Base-by-base conservation (phyloP, 805 yeast genomes). In the Monosporozyma solicola region DNA sequence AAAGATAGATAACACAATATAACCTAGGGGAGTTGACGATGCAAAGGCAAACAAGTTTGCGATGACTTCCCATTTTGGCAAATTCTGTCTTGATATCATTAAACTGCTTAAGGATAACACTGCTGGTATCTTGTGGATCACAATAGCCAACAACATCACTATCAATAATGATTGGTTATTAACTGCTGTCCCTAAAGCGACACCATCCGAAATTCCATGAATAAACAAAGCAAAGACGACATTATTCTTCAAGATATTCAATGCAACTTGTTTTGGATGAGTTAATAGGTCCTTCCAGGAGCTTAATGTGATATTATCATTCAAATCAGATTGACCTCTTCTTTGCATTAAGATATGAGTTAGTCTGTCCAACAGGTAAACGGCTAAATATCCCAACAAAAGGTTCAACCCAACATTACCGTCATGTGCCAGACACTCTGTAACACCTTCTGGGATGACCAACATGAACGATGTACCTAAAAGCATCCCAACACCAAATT, bases 51-150 rank as follows among this genome's bases (percentile, higher is more conserved):
- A 62, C n/a, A 83, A 59, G 59, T 83, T 85, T 29, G 75, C 64
- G 6, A 74, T 53, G 4, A 78, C 71, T 45, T 72, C 67, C 50
- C 65, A 60, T 37, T 64, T 59, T 11, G 72, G 60, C 3, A 76
- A 56, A 5, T 72, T 71, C 50, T 74, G 75, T 51, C 68, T 70
- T 2, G 79, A 61, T 4, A 66, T 58, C 61, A 83, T 69, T 7
- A 83, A 62, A 15, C 84, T 73, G 11, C 78, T 65, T 45, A 84
- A 68, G 29, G 87, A 83, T 57, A 83, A 76, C 1, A 83, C 74
- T 0, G 87, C 82, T 0, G 89, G 89, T 8, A 83, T 63, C 60
- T 83, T 84, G 65, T 84, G 88, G 16, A 82, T 68, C 29, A 81
- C 72, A 25, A 84, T 79, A 22, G 84, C 80, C n/a, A 80, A 53